Percentiles rank a stretch among this genome's conserved stretches.
phyloP scores from a whole-genome alignment of 75 land plant genomes.

The Picea sitchensis region DNA sequence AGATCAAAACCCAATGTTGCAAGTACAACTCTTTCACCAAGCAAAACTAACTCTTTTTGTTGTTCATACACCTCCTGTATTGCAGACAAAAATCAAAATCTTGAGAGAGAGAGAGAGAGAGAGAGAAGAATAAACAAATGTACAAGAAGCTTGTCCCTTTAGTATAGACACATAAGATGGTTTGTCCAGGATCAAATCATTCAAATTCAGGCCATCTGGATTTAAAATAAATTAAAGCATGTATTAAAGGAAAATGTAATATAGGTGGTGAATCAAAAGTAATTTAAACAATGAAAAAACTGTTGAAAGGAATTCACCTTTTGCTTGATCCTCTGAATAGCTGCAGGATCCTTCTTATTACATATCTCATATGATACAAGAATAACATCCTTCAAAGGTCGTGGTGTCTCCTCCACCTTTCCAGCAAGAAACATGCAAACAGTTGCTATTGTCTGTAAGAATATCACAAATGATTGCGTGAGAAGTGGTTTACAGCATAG shows the following conservation, averaged over 20 bases:
- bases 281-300: neutral
- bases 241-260: neutral
- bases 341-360: constrained; percentile 80
- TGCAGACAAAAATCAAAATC: neutral
- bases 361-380: constrained; percentile 66
- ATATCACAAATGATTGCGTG: neutral
- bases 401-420: constrained; percentile 94
- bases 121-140: neutral
- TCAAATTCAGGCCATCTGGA: neutral
- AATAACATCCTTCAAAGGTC: constrained; percentile 80
- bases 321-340: constrained; percentile 72
- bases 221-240: neutral
- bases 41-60: constrained; percentile 75
- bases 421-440: constrained; percentile 96
- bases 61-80: constrained; percentile 85
- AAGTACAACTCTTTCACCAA: constrained; percentile 85
- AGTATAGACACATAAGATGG: neutral
- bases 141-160: neutral
- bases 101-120: neutral
- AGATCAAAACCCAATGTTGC: constrained; percentile 91
- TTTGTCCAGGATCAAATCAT: neutral
- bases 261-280: constrained; percentile 2
- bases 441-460: constrained; percentile 81
- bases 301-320: constrained; percentile 40
- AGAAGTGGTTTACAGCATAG: neutral